Conservation (phyloP, 208 protist species). For the Acanthamoeba lugdunensis region DNA sequence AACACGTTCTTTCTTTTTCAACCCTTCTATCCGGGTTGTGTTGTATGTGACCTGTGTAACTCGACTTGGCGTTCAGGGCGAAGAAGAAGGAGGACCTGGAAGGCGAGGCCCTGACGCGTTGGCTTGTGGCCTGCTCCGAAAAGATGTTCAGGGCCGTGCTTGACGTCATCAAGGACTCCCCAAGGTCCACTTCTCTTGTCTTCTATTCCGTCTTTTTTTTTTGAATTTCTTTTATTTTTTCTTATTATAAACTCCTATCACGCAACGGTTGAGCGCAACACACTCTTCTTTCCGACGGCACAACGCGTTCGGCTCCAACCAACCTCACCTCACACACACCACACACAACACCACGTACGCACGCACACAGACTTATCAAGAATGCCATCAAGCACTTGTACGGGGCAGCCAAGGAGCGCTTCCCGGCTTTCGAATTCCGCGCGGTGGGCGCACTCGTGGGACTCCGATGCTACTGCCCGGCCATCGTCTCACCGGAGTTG, state of each 20-base stretch:
- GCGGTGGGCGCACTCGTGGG: slow-evolving; percentile 41
- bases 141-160: slow-evolving; percentile 1
- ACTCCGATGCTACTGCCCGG: slow-evolving; percentile 55
- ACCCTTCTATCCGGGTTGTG: not conserved
- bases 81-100: slow-evolving; percentile 57
- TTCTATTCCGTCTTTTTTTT: too few relatives aligned
- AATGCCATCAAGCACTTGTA: not conserved
- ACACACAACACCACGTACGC: too few relatives aligned
- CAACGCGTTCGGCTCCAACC: too few relatives aligned
- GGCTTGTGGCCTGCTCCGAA: not conserved
- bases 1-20: not conserved
- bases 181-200: too few relatives aligned
- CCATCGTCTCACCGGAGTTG: slow-evolving; percentile 37
- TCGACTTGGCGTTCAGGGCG: not conserved
- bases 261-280: not conserved
- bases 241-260: not conserved
- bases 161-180: not conserved
- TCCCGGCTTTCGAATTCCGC: slow-evolving; percentile 18
- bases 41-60: not conserved
- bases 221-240: too few relatives aligned
- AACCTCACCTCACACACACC: not conserved
- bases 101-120: not conserved
- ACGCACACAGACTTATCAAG: not conserved
- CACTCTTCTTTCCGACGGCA: not conserved
- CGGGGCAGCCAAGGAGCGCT: not conserved